Conservation (phyloP, 139 green algal species). For the Chlamydomonas schloesseri region DNA sequence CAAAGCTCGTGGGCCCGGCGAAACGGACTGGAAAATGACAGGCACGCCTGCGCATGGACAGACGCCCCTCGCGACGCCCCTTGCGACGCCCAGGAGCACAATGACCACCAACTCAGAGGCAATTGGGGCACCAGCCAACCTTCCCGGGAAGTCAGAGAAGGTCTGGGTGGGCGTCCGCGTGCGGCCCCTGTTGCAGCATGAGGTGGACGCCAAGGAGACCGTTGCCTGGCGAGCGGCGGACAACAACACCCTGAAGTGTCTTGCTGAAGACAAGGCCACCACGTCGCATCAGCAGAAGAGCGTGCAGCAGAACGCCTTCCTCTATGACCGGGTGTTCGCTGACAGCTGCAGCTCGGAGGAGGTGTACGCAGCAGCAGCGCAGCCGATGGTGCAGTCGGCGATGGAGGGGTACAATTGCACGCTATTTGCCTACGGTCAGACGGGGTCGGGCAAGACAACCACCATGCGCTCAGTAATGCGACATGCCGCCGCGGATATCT, state of each 20-base stretch:
- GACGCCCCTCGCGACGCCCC: neutral
- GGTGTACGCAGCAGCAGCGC: slow-evolving; percentile 60
- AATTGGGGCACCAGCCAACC: neutral
- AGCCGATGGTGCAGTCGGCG: slow-evolving; percentile 50
- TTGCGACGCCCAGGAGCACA: slow-evolving; percentile 1
- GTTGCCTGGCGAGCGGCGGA: slow-evolving; percentile 47
- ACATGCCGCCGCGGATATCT: slow-evolving; percentile 61
- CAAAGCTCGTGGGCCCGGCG: too few species aligned
- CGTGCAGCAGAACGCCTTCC: slow-evolving; percentile 18
- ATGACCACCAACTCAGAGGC: neutral
- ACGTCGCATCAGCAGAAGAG: slow-evolving; percentile 22
- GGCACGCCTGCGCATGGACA: too few species aligned
- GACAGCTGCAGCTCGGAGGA: slow-evolving; percentile 44
- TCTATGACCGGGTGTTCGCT: slow-evolving; percentile 58
- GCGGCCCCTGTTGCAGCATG: slow-evolving; percentile 55
- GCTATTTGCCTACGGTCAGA: slow-evolving; percentile 74
- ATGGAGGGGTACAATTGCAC: slow-evolving; percentile 54
- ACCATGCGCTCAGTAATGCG: slow-evolving; percentile 69
- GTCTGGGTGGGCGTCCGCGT: slow-evolving; percentile 68
- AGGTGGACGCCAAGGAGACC: slow-evolving; percentile 49
- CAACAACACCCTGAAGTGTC: slow-evolving; percentile 39
- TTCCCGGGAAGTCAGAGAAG: slow-evolving; percentile 39
- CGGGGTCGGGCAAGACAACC: slow-evolving; percentile 73
- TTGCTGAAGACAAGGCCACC: slow-evolving; percentile 34
- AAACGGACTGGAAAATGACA: too few species aligned